Conservation (phyloP, 2,329 filamentous ascomycete species). For the Fusarium chlamydosporum region DNA sequence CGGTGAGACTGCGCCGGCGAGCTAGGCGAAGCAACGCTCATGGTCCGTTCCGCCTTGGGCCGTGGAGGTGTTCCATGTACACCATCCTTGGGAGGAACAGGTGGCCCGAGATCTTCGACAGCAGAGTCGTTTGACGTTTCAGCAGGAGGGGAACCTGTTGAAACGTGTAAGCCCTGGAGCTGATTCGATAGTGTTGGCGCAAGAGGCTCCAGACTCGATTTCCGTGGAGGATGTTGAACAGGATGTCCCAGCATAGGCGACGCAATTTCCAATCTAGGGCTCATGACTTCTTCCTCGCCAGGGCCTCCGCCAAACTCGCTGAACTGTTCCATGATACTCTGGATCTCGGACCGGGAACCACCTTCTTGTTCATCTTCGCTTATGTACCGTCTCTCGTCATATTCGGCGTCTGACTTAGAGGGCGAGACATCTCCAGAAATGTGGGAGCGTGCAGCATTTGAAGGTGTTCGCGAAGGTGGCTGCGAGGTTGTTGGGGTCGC, state of each 20-base stretch:
- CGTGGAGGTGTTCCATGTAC: conserved; percentile 59
- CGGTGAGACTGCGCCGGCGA: conserved; percentile 69
- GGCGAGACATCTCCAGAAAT: conserved; percentile 64
- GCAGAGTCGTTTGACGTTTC: conserved; percentile 57
- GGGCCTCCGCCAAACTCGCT: conserved; percentile 79
- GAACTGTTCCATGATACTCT: conserved; percentile 98
- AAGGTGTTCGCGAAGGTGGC: conserved; percentile 71
- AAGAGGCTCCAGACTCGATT: conserved; percentile 86
- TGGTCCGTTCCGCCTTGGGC: conserved; percentile 57
- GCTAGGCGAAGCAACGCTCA: conserved; percentile 55
- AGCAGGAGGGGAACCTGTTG: conserved; percentile 58
- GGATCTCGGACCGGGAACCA: conserved; percentile 86
- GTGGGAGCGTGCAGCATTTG: conserved; percentile 66
- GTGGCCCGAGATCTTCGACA: conserved; percentile 65
- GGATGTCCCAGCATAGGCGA: conserved; percentile 79
- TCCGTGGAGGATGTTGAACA: conserved; percentile 81
- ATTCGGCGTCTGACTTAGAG: conserved; percentile 66
- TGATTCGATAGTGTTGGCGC: conserved; percentile 66
- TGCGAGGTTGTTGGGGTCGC: conserved; percentile 69
- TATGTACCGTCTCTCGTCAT: conserved; percentile 69
- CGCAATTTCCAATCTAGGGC: conserved; percentile 85
- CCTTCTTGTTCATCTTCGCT: conserved; percentile 77
- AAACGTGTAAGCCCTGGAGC: conserved; percentile 60
- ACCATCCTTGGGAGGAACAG: conserved; percentile 73
- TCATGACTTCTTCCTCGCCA: conserved; percentile 89